Evolutionary conservation across 2,329 filamentous ascomycete genomes (phyloP), one percentile per base, ranked within the genome.

Genomic region (Neopestalotiopsis clavispora): DNA sequence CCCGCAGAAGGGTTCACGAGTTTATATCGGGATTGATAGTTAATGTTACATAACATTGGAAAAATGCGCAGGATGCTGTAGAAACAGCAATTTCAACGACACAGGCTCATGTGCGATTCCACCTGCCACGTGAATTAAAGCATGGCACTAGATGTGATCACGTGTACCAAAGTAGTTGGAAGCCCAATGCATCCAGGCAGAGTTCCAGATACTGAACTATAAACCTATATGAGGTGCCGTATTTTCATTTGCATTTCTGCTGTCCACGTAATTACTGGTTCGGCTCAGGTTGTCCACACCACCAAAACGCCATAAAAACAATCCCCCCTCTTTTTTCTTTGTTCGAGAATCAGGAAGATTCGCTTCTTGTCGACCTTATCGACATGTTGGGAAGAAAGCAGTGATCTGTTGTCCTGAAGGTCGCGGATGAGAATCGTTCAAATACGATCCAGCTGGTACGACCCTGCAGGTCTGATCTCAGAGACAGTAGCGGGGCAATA

Each of bases 1-100:
- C 92, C 94, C 0, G 84, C 85, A 56, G 88, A 88, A 57, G 95
- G 94, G 0, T 98, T 99, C 77, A 95, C 92, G 6, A 91, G 82
- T 78, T 76, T 95, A 71, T 90, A 83, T 61, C 72, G 74, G 60
- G 72, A 72, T 10, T 77, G 67, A 70, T 3, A 23, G 20, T 13
- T 12, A 40, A 9, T 28, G 20, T 49, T 12, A 30, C 10, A 38
- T 14, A 20, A 14, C 14, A 23, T 4, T 28, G n/a, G 28, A 3
- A 4, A 30, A 52, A 34, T 7, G 6, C 12, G 12, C 23, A 13
- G 20, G 23, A 28, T 20, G 52, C 32, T 40, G 34, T 40, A 32
- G 34, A 30, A 40, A 14, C 32, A 62, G 13, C 17, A 59, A 28
- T 4, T 52, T 1, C 10, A 23, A 52, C n/a, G 9, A 52, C 9